Evolutionary conservation across 1,284 basidiomycete species (phyloP).

Genomic region (Ceratobasidium sp.): DNA sequence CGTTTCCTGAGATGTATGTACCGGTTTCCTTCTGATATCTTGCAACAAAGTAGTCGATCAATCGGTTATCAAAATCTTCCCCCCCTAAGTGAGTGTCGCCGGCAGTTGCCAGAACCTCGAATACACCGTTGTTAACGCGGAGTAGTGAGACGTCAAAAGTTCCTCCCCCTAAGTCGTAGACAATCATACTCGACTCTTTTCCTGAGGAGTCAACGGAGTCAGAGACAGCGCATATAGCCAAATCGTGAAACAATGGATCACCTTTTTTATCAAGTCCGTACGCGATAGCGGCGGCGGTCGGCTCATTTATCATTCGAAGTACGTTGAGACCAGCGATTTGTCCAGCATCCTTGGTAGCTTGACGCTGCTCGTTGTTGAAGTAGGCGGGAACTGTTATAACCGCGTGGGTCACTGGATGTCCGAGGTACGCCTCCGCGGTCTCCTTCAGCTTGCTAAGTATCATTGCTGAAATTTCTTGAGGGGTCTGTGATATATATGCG

Average conservation of each 20-base stretch:
- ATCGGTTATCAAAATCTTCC: conserved; percentile 65
- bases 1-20: conserved; percentile 67
- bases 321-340: conserved; percentile 67
- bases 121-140: conserved; percentile 66
- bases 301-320: conserved; percentile 69
- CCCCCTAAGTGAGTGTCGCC: conserved; percentile 65
- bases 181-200: conserved; percentile 69
- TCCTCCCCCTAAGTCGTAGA: conserved; percentile 69
- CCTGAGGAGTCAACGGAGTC: conserved; percentile 52
- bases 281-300: conserved; percentile 67
- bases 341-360: conserved; percentile 69
- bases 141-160: conserved; percentile 73
- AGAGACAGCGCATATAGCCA: not conserved
- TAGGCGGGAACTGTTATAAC: conserved; percentile 67
- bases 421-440: not conserved
- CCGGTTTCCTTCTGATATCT: conserved; percentile 67
- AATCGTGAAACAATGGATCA: not conserved
- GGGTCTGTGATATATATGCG: conserved; percentile 11
- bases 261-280: conserved; percentile 65
- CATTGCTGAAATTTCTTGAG: conserved; percentile 7
- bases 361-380: conserved; percentile 72
- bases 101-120: conserved; percentile 39
- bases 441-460: conserved; percentile 1
- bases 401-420: conserved; percentile 63
- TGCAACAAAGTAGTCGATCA: conserved; percentile 67